These are phyloP conservation scores for Coniochaeta prunicola DNA, from an alignment of 2,329 filamentous ascomycete genomes.

Conservation along the genomic window DNA sequence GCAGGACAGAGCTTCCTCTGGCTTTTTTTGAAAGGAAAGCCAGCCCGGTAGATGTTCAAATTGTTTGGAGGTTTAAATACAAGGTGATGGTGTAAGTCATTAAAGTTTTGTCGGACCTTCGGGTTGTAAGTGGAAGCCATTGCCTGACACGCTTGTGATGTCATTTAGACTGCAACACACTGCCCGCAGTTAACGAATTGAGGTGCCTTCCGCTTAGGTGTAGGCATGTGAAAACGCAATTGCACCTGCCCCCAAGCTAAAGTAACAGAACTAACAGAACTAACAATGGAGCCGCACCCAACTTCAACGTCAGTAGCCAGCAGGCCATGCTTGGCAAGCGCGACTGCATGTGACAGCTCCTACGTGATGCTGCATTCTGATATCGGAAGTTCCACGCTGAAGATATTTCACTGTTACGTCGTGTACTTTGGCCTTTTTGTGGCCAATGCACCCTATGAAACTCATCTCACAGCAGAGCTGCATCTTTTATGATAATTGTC, in stretches of 20 bases:
- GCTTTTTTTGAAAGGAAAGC: neutral
- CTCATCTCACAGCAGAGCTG: no score
- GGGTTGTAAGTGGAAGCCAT: neutral
- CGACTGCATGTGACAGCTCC: neutral
- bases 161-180: conserved; percentile 9
- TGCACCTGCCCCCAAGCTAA: no score
- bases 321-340: no score
- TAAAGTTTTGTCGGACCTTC: neutral
- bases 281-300: neutral
- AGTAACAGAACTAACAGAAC: no score
- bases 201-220: no score
- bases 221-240: neutral
- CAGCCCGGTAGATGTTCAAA: neutral
- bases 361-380: no score
- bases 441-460: no score
- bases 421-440: no score
- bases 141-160: conserved; percentile 7
- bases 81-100: neutral
- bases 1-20: neutral
- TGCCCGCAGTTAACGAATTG: no score
- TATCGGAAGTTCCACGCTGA: no score
- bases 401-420: no score
- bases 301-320: neutral
- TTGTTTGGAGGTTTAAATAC: neutral
- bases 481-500: no score